Evolutionary conservation across 2,329 filamentous ascomycete genomes (phyloP), one percentile per base, ranked within the genome.

Genomic region (Pseudogymnoascus sp.): DNA sequence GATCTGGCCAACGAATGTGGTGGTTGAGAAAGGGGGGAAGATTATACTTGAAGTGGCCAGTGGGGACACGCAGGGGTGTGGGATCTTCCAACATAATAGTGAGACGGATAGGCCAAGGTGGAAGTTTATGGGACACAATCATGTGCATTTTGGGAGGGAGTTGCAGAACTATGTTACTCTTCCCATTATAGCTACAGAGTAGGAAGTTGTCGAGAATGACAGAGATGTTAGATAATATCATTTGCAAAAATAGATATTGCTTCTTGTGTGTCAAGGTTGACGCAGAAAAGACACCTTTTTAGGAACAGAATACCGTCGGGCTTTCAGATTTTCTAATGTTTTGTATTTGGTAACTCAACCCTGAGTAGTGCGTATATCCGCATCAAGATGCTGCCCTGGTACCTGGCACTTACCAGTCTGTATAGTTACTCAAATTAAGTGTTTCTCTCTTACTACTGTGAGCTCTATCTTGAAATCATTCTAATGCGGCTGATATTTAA

Each of bases 111-210:
- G 77, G 65, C 71, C 76, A 5, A 70, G 76, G 61, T 71, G 73
- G 37, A 76, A 73, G 59, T 77, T 80, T 62, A 75, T 75, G 0
- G 83, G 83, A 0, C 65, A 74, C 53, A 86, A 86, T 70, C 76
- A 81, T 67, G 70, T 86, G 22, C 79, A 82, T 67, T 84, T 85
- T 67, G 78, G 81, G 0, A 74, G 76, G 2, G 73, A 73, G 38
- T 72, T 76, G 41, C 69, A 77, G 41, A 86, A 85, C 68, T 85
- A 79, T 68, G 72, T 85, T 11, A 78, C 75, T 0, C 68, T 85
- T 59, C 83, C 83, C 0, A 69, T 85, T 22, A 81, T 85, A 61
- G 81, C 82, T 6, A 69, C 72, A n/a, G 41, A 11, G 12, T 43
- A 43, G 40, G 4, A 43, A 22, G 16, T 11, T 19, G 19, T 7